phyloP scores from a whole-genome alignment of 2,329 filamentous ascomycete genomes.

The Chaetothyriales sp. region DNA sequence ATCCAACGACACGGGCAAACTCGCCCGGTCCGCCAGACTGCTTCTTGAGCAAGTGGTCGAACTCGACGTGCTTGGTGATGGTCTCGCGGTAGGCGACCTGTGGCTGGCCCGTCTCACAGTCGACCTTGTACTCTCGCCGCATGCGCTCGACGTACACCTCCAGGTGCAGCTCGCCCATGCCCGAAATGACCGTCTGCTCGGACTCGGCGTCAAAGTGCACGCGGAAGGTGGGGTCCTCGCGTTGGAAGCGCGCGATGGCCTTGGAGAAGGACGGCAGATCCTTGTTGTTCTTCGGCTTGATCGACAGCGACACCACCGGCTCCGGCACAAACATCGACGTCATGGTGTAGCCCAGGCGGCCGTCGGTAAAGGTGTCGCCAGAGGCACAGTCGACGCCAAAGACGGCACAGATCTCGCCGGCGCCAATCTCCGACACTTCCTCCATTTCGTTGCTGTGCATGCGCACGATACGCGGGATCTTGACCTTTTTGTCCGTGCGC shows the following conservation, averaged over 20 bases:
- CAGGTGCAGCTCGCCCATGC: slow-evolving; percentile 94
- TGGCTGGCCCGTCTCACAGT: slow-evolving; percentile 88
- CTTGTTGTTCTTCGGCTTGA: slow-evolving; percentile 86
- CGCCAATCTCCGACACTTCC: slow-evolving; percentile 80
- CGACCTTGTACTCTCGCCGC: slow-evolving; percentile 89
- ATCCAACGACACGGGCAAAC: slow-evolving; percentile 83
- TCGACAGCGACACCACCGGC: slow-evolving; percentile 93
- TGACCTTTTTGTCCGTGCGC: slow-evolving; percentile 86
- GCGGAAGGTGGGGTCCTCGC: slow-evolving; percentile 94
- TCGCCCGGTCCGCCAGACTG: slow-evolving; percentile 93
- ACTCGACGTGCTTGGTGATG: slow-evolving; percentile 63
- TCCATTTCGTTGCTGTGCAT: slow-evolving; percentile 99
- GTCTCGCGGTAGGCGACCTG: slow-evolving; percentile 97
- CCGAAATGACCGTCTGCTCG: slow-evolving; percentile 93
- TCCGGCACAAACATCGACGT: slow-evolving; percentile 95
- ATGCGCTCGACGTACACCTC: slow-evolving; percentile 97
- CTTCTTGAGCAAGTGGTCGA: slow-evolving; percentile 89
- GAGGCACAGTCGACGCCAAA: slow-evolving; percentile 97
- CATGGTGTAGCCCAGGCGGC: slow-evolving; percentile 84
- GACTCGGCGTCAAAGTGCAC: slow-evolving; percentile 85
- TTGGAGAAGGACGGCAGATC: slow-evolving; percentile 93
- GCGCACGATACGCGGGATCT: slow-evolving; percentile 89
- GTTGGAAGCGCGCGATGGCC: slow-evolving; percentile 96
- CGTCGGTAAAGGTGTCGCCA: slow-evolving; percentile 95
- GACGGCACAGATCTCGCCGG: slow-evolving; percentile 95